These are phyloP conservation scores for Colletotrichum gigasporum DNA, from an alignment of 2,329 filamentous ascomycete genomes.

Conservation along the genomic window DNA sequence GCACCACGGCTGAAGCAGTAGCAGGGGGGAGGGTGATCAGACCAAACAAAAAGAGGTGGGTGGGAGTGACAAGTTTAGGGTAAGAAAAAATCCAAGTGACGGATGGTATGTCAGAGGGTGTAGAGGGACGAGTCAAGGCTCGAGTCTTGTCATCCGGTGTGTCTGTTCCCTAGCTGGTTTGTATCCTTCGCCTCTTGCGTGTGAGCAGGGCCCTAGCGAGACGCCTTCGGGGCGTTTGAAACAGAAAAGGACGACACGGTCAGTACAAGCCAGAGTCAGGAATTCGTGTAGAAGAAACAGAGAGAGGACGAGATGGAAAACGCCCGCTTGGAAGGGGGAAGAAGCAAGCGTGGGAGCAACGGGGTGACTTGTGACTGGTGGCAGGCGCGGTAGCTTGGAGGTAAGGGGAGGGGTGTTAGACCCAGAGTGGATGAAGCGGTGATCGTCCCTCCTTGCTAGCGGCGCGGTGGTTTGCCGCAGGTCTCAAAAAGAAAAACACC, in stretches of 20 bases:
- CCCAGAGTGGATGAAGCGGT: not conserved
- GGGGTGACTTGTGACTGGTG: slow-evolving; percentile 3
- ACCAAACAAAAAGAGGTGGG: not conserved
- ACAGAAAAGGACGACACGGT: slow-evolving; percentile 1
- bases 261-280: not conserved
- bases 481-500: slow-evolving; percentile 15
- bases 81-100: not conserved
- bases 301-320: not conserved
- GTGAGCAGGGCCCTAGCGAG: slow-evolving; percentile 12
- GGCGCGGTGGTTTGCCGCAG: not conserved
- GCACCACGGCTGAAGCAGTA: too few relatives aligned
- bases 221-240: slow-evolving; percentile 15
- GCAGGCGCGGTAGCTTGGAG: not conserved
- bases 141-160: slow-evolving; percentile 14
- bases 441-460: not conserved
- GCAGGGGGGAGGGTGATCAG: too few relatives aligned
- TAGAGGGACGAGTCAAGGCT: slow-evolving; percentile 8
- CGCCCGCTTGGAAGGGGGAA: not conserved
- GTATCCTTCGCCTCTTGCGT: too few relatives aligned
- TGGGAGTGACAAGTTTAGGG: not conserved
- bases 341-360: slow-evolving; percentile 1
- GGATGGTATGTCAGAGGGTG: not conserved
- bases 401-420: not conserved
- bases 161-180: not conserved
- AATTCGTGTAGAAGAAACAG: too few relatives aligned